Conservation (phyloP, 176 grass and related monocot genomes). For the Raddia guianensis region DNA sequence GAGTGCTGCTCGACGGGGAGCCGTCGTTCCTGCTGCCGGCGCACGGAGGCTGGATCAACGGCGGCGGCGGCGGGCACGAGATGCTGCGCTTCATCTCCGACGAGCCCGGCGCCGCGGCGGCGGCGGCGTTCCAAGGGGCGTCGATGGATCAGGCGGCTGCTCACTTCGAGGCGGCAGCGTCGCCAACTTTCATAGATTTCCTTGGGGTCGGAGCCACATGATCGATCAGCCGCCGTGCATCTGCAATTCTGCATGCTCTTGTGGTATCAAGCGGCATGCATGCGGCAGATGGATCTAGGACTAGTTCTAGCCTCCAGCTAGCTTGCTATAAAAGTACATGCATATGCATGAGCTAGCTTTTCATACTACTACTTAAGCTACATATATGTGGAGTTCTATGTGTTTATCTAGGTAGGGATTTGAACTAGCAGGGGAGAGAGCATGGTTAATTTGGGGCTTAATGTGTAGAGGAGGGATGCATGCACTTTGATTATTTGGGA, state of each 20-base stretch:
- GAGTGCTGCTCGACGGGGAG: background rate
- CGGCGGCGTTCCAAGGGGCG: conserved; percentile 21
- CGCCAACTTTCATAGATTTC: conserved; percentile 89
- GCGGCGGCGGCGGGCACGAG: conserved; percentile 8
- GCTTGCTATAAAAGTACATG: conserved; percentile 17
- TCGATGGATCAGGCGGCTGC: conserved; percentile 23
- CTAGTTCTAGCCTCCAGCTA: conserved; percentile 15
- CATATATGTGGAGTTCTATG: background rate
- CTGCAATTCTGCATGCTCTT: background rate
- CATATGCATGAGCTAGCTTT: background rate
- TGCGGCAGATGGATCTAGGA: conserved; percentile 39
- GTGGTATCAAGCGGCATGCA: background rate
- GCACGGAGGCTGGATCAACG: conserved; percentile 11
- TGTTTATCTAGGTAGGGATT: conserved; percentile 16
- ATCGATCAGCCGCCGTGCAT: conserved; percentile 11
- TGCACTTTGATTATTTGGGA: conserved; percentile 32
- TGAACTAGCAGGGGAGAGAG: background rate
- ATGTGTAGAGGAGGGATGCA: conserved; percentile 29
- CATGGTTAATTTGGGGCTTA: background rate
- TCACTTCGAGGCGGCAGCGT: conserved; percentile 27
- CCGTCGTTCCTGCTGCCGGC: conserved; percentile 23
- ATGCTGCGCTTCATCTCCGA: conserved; percentile 15
- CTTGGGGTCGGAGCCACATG: conserved; percentile 91
- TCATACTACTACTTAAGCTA: background rate
- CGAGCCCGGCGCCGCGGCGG: background rate